Conservation (phyloP, 345 rosid genomes). For the Isatis tinctoria region DNA sequence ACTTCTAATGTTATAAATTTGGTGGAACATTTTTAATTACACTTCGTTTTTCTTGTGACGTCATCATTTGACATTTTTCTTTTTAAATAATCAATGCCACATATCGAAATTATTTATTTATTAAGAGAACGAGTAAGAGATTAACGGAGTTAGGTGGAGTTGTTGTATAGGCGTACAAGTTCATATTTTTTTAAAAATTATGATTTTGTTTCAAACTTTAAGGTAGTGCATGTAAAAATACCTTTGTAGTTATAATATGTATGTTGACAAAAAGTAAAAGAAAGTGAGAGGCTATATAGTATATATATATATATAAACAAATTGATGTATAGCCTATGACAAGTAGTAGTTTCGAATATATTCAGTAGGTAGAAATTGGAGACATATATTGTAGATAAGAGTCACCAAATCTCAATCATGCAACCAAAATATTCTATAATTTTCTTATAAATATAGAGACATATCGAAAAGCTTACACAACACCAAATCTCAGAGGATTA, state of each 20-base stretch:
- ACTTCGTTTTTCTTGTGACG: background rate
- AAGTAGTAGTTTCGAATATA: background rate
- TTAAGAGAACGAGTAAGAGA: background rate
- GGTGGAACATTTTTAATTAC: background rate
- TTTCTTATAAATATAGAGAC: slow-evolving; percentile 20
- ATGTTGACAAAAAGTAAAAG: background rate
- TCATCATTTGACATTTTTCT: background rate
- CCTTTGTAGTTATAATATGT: background rate
- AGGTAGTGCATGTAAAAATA: background rate
- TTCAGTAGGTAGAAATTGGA: slow-evolving; percentile 12
- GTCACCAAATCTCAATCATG: slow-evolving; percentile 21
- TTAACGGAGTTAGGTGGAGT: background rate
- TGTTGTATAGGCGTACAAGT: background rate
- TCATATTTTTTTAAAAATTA: background rate
- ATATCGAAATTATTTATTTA: background rate
- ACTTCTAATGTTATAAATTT: background rate
- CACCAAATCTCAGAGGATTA: background rate
- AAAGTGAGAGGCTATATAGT: background rate
- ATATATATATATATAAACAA: background rate
- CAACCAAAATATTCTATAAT: background rate
- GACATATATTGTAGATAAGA: background rate
- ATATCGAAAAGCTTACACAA: background rate
- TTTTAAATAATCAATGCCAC: background rate
- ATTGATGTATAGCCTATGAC: background rate
- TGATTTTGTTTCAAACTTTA: background rate